Evolutionary conservation across 2,329 filamentous ascomycete species (phyloP).

Genomic region (Neurospora sp.): DNA sequence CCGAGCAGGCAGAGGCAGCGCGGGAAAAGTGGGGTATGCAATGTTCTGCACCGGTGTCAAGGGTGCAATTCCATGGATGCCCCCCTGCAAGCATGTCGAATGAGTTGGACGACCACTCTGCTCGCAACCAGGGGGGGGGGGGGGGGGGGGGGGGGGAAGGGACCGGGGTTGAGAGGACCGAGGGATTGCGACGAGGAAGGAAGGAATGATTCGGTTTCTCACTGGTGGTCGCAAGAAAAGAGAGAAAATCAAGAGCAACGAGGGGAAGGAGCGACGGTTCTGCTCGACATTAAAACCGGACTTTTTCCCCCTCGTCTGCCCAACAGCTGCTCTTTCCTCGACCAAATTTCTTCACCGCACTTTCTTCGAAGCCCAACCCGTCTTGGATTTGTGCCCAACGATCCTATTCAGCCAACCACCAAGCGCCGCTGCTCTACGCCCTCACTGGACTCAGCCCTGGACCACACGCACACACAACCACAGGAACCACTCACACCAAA

Average conservation of each 20-base stretch:
- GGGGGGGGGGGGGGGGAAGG: background rate
- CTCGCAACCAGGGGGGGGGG: background rate
- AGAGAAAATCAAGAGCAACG: conserved; percentile 9
- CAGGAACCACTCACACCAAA: conserved; percentile 8
- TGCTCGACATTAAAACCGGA: conserved; percentile 35
- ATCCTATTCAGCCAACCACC: conserved; percentile 9
- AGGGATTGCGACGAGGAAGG: background rate
- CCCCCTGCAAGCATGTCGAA: background rate
- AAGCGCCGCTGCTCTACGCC: conserved; percentile 1
- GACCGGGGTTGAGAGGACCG: background rate
- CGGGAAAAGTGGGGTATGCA: background rate
- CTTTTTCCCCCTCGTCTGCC: conserved; percentile 33
- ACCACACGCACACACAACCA: conserved; percentile 3
- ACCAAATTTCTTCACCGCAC: conserved; percentile 20
- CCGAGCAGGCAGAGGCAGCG: background rate
- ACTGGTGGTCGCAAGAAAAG: conserved; percentile 3
- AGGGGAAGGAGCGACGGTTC: conserved; percentile 1
- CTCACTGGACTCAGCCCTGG: conserved; percentile 4
- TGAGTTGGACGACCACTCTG: background rate
- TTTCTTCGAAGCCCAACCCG: conserved; percentile 23
- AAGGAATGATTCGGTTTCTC: background rate
- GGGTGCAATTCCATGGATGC: background rate
- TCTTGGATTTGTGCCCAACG: conserved; percentile 16
- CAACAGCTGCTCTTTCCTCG: conserved; percentile 23
- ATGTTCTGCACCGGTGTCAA: background rate